Conservation (phyloP, 2,329 filamentous ascomycete genomes). For the Blastomyces parvus region DNA sequence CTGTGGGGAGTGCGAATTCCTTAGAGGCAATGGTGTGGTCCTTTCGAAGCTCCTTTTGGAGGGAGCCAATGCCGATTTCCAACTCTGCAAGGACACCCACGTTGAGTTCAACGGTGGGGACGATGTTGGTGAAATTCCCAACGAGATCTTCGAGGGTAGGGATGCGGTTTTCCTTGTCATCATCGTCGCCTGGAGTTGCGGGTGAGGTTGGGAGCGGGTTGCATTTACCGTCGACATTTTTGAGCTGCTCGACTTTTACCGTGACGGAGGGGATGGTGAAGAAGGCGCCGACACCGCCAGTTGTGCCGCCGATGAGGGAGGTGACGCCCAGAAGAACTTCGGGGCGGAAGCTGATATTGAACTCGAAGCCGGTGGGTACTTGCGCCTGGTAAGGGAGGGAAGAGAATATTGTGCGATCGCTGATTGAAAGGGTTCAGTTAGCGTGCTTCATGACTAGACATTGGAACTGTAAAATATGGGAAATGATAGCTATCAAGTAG, state of each 20-base stretch:
- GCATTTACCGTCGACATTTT: conserved; percentile 18
- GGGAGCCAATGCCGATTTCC: conserved; percentile 12
- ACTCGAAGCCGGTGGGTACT: conserved; percentile 10
- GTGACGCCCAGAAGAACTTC: conserved; percentile 18
- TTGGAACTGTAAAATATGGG: not conserved
- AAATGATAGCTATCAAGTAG: not conserved
- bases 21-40: conserved; percentile 12
- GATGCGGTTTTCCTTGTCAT: not conserved
- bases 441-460: not conserved
- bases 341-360: conserved; percentile 15
- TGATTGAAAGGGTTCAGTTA: conserved; percentile 6
- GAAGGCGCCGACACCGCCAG: conserved; percentile 19
- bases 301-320: conserved; percentile 11
- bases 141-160: conserved; percentile 9
- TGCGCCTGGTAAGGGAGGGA: conserved; percentile 17
- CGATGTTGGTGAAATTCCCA: conserved; percentile 16
- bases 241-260: conserved; percentile 17
- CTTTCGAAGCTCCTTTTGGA: not conserved
- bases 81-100: conserved; percentile 16
- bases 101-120: conserved; percentile 17
- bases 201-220: conserved; percentile 9
- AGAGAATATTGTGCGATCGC: conserved; percentile 15
- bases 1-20: conserved; percentile 15
- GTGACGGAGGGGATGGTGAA: conserved; percentile 19
- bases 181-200: not conserved